Evolutionary conservation across 192 early-diverging fungal species (phyloP).

Genomic region (Umbelopsis vinacea): DNA sequence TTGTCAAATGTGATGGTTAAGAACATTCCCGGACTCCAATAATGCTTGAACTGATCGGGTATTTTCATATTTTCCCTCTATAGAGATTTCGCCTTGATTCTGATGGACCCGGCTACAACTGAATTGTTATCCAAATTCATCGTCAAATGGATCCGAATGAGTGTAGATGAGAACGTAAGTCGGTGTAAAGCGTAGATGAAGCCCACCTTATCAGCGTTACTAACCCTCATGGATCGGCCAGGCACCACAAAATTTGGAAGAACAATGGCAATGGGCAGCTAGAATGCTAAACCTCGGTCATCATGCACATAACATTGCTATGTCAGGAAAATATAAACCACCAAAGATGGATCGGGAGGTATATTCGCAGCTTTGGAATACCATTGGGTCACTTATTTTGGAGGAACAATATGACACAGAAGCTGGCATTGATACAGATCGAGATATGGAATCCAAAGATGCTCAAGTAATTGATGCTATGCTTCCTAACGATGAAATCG

Average conservation of each 20-base stretch:
- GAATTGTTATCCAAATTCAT: conserved; percentile 58
- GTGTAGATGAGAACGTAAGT: conserved; percentile 33
- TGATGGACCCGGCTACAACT: conserved; percentile 57
- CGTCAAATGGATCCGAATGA: conserved; percentile 37
- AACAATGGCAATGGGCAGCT: conserved; percentile 47
- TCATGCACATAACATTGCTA: conserved; percentile 50
- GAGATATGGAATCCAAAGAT: conserved; percentile 38
- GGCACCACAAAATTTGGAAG: conserved; percentile 28
- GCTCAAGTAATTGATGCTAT: conserved; percentile 32
- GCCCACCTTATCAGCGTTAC: neutral
- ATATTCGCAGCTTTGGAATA: conserved; percentile 44
- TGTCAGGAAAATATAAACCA: conserved; percentile 46
- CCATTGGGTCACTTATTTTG: conserved; percentile 27
- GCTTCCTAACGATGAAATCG: conserved; percentile 47
- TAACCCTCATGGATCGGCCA: neutral
- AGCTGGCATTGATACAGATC: conserved; percentile 33
- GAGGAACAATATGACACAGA: conserved; percentile 29
- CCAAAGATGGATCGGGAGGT: conserved; percentile 56
- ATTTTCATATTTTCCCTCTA: neutral
- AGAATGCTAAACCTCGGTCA: conserved; percentile 58
- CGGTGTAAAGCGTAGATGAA: neutral
- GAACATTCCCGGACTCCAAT: neutral
- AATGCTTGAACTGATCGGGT: neutral
- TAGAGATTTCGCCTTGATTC: conserved; percentile 62
- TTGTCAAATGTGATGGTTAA: no score